Evolutionary conservation across 2,329 filamentous ascomycete genomes (phyloP).

Genomic region (Talaromyces pinophilus): DNA sequence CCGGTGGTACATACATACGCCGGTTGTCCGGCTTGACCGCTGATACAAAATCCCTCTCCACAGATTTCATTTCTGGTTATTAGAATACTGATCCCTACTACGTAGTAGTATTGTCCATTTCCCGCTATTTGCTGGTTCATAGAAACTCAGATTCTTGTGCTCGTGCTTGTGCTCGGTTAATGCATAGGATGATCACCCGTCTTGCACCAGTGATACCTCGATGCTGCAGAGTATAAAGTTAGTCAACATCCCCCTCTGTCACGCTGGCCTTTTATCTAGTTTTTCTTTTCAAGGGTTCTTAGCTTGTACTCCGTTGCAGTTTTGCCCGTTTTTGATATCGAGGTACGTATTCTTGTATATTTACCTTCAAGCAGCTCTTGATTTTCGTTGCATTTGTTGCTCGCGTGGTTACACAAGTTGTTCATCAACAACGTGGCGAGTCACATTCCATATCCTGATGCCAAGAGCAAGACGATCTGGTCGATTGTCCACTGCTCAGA

Average conservation of each 20-base stretch:
- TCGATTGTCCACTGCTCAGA: neutral
- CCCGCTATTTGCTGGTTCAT: neutral
- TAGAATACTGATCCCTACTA: neutral
- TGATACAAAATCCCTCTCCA: neutral
- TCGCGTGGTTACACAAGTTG: constrained; percentile 1
- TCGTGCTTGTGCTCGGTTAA: constrained; percentile 5
- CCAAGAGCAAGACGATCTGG: constrained; percentile 7
- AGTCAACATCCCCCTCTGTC: neutral
- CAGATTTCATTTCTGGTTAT: neutral
- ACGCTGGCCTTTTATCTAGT: neutral
- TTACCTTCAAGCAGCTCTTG: neutral
- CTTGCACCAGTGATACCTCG: constrained; percentile 4
- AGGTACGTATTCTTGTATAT: neutral
- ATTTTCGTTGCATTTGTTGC: constrained; percentile 5
- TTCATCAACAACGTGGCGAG: constrained; percentile 16
- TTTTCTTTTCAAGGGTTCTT: neutral
- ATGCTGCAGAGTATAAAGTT: constrained; percentile 6
- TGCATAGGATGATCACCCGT: neutral
- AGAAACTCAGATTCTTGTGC: constrained; percentile 2
- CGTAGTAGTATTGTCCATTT: neutral
- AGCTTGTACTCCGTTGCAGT: no score
- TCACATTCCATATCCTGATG: constrained; percentile 13
- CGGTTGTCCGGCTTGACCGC: constrained; percentile 3
- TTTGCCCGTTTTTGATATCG: neutral
- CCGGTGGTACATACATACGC: neutral